Conservation (phyloP, 495 filamentous ascomycete species). For the Glarea lozoyensis region DNA sequence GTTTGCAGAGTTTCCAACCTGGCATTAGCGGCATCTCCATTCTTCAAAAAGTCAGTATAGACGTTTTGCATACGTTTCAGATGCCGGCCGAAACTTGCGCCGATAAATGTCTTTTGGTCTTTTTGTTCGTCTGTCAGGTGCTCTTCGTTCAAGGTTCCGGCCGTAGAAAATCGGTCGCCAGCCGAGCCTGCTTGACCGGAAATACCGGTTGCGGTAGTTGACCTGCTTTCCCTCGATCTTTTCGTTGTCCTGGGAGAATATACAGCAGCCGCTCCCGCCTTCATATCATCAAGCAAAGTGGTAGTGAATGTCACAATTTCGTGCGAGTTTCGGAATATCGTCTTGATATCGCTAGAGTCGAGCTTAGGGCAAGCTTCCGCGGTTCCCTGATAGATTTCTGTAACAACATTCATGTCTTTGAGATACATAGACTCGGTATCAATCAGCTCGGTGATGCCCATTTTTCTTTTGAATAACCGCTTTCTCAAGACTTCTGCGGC, state of each 20-base stretch:
- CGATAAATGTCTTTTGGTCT: conserved; percentile 68
- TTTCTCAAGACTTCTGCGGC: conserved; percentile 9
- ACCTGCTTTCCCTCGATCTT: conserved; percentile 2
- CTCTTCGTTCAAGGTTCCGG: conserved; percentile 25
- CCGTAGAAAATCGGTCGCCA: conserved; percentile 14
- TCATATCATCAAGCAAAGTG: conserved; percentile 66
- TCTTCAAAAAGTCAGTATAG: conserved; percentile 78
- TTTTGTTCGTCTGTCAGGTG: conserved; percentile 48
- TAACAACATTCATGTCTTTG: conserved; percentile 89
- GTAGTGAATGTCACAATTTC: conserved; percentile 78
- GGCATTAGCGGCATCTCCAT: conserved; percentile 75
- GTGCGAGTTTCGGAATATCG: conserved; percentile 83
- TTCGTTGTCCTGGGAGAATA: conserved; percentile 43
- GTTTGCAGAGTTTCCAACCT: conserved; percentile 64
- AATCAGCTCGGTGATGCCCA: conserved; percentile 82
- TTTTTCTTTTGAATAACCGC: conserved; percentile 43
- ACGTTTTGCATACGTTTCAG: conserved; percentile 73
- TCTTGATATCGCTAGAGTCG: conserved; percentile 73
- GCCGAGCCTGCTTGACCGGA: too few relatives aligned
- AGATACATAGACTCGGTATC: conserved; percentile 85
- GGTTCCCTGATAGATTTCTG: conserved; percentile 96
- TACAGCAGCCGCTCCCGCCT: conserved; percentile 62
- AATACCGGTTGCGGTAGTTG: neutral
- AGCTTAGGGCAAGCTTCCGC: conserved; percentile 72
- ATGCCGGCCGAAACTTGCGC: conserved; percentile 66